These are phyloP conservation scores for Thelephora aurantiotincta DNA, from an alignment of 768 basidiomycete genomes.

Conservation along the genomic window DNA sequence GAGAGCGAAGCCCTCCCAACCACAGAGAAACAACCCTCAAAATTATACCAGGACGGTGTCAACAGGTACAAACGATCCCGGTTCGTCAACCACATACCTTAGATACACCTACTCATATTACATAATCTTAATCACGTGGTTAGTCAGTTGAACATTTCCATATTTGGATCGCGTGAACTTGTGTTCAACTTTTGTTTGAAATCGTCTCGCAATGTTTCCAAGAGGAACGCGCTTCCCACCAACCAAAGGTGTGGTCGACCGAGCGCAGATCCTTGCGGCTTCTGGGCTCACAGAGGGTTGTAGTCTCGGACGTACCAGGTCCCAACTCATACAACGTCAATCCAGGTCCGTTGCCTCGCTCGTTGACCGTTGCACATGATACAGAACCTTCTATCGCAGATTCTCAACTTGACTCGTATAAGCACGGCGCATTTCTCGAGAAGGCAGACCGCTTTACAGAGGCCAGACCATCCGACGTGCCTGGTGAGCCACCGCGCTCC, in stretches of 20 bases:
- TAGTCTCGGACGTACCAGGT: constrained; percentile 38
- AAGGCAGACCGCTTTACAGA: constrained; percentile 37
- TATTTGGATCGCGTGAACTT: too few relatives aligned
- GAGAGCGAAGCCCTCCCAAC: background rate
- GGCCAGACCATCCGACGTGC: constrained; percentile 25
- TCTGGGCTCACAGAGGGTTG: background rate
- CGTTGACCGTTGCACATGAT: background rate
- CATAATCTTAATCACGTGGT: too few relatives aligned
- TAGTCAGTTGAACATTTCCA: too few relatives aligned
- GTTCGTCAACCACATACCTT: background rate
- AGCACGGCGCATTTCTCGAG: constrained; percentile 44
- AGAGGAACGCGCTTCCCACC: constrained; percentile 30
- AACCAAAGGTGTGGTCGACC: constrained; percentile 6
- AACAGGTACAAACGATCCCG: background rate
- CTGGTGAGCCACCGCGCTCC: constrained; percentile 21
- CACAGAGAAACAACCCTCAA: background rate
- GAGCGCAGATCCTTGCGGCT: background rate
- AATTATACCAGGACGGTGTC: background rate
- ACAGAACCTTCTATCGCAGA: constrained; percentile 14
- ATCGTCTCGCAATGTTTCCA: constrained; percentile 23
- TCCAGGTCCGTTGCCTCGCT: constrained; percentile 18
- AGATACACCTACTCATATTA: background rate
- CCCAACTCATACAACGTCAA: constrained; percentile 32
- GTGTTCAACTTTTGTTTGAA: background rate
- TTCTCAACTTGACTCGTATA: constrained; percentile 34